phyloP scores from a whole-genome alignment of 179 eudicot genomes.

The Patellifolia procumbens region DNA sequence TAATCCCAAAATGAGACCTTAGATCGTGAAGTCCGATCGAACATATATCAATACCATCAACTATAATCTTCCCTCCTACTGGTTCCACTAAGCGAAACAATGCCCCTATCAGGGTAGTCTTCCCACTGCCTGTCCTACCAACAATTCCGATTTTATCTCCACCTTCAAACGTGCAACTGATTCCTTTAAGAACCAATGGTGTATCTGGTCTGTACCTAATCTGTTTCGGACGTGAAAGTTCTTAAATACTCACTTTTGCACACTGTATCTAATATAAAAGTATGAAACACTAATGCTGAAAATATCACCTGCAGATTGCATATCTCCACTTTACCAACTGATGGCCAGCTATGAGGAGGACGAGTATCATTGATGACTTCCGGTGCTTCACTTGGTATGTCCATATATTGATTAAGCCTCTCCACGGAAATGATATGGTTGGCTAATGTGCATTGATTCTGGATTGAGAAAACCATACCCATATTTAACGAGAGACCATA shows the following conservation, averaged over 20 bases:
- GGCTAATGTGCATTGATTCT: conserved; percentile 60
- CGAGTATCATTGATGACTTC: conserved; percentile 55
- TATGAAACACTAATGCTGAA: background rate
- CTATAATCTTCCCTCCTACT: conserved; percentile 56
- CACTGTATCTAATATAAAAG: no score
- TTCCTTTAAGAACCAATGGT: conserved; percentile 69
- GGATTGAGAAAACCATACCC: conserved; percentile 54
- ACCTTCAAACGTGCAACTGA: conserved; percentile 77
- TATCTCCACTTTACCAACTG: conserved; percentile 67
- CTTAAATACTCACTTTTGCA: no score
- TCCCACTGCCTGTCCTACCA: conserved; percentile 90
- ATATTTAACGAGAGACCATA: conserved; percentile 69
- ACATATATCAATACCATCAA: conserved; percentile 69
- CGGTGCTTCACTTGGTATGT: conserved; percentile 83
- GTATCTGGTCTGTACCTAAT: conserved; percentile 63
- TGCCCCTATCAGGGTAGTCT: conserved; percentile 70
- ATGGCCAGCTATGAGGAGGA: conserved; percentile 69
- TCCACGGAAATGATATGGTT: conserved; percentile 74
- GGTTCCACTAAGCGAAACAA: conserved; percentile 78
- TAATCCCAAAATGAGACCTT: conserved; percentile 65
- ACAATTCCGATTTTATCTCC: conserved; percentile 80
- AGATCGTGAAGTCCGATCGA: conserved; percentile 72
- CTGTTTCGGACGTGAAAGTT: conserved; percentile 35
- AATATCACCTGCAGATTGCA: conserved; percentile 57
- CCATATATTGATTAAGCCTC: conserved; percentile 76